Percentiles rank a stretch among this genome's conserved stretches.
Evolutionary conservation across 192 early-diverging fungal genomes (phyloP).

Genomic region (Rhizophagus clarus): DNA sequence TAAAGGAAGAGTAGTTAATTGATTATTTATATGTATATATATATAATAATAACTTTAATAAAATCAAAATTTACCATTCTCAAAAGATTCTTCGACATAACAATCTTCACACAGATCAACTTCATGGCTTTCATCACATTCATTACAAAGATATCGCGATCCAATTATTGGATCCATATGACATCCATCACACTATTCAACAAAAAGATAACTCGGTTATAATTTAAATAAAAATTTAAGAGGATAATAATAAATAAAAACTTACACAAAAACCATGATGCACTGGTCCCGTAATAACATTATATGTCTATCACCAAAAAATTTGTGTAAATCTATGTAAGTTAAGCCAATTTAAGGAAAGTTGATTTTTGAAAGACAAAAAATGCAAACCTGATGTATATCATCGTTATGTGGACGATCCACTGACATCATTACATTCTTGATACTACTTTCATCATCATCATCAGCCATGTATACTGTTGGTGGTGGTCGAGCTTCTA

Average conservation of each 20-base stretch:
- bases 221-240: no score
- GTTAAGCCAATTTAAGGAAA: no score
- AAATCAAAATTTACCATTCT: conserved; percentile 12
- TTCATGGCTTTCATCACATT: conserved; percentile 62
- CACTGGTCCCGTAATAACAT: not conserved
- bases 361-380: no score
- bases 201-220: not conserved
- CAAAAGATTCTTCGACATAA: not conserved
- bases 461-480: conserved; percentile 59
- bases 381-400: not conserved
- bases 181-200: conserved; percentile 66
- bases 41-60: not conserved
- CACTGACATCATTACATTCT: conserved; percentile 47
- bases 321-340: no score
- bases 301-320: not conserved
- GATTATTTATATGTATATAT: not conserved
- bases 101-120: conserved; percentile 74
- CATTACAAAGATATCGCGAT: conserved; percentile 64
- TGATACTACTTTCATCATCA: conserved; percentile 43
- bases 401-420: not conserved
- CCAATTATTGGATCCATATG: conserved; percentile 74
- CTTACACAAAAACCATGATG: conserved; percentile 47
- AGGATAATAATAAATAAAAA: conserved; percentile 9
- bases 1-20: no score
- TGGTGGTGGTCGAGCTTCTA: conserved; percentile 41